phyloP scores from a whole-genome alignment of 2,329 filamentous ascomycete genomes.

The Monilinia laxa region DNA sequence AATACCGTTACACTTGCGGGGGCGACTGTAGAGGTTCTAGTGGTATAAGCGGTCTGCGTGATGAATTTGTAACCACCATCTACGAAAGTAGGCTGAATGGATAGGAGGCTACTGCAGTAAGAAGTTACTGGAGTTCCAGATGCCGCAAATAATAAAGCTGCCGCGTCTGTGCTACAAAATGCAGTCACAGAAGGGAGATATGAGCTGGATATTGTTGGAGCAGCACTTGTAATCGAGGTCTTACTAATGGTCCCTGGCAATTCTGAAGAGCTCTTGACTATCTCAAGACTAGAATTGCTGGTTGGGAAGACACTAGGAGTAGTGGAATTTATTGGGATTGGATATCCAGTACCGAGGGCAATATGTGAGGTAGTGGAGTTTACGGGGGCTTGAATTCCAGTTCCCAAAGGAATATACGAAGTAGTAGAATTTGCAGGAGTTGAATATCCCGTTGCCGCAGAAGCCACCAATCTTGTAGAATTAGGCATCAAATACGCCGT shows the following conservation, averaged over 20 bases:
- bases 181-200: not conserved
- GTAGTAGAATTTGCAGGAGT: not conserved
- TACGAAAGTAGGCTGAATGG: slow-evolving; percentile 1
- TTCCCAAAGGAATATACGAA: not conserved
- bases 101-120: slow-evolving; percentile 14
- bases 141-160: not conserved
- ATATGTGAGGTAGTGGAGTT: not conserved
- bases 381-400: not conserved
- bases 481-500: too few species aligned
- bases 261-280: not conserved
- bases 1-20: not conserved
- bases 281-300: not conserved
- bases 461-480: too few species aligned
- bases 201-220: slow-evolving; percentile 1
- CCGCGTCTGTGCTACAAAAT: slow-evolving; percentile 13
- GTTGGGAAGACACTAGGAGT: not conserved
- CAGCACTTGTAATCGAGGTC: not conserved
- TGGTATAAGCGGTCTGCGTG: not conserved
- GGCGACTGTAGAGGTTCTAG: slow-evolving; percentile 1
- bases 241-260: not conserved
- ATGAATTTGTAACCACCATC: not conserved
- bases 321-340: not conserved
- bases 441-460: not conserved
- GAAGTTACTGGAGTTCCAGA: not conserved
- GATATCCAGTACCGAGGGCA: not conserved